phyloP scores from a whole-genome alignment of 805 yeast species.

The Pichia phayaonensis region DNA sequence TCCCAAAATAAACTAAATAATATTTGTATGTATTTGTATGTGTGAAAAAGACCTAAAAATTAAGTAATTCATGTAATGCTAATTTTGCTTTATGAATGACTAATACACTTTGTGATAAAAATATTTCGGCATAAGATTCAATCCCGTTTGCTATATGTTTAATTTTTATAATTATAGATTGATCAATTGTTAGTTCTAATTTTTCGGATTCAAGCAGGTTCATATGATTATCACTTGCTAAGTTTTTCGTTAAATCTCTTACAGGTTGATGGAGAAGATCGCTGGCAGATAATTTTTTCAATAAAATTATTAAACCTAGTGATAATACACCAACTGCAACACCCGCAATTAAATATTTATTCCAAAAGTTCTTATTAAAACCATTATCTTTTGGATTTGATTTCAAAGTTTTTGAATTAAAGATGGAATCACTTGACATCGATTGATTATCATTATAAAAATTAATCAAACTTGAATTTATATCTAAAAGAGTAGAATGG shows the following conservation, averaged over 20 bases:
- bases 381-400: neutral
- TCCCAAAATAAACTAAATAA: too few relatives aligned
- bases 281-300: conserved; percentile 15
- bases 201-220: neutral
- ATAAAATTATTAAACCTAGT: conserved; percentile 22
- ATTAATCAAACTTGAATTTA: conserved; percentile 21
- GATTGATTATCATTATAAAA: neutral
- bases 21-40: neutral
- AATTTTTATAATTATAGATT: conserved; percentile 1
- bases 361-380: neutral
- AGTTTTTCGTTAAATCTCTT: neutral
- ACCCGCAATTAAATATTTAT: conserved; percentile 13
- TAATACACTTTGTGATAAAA: conserved; percentile 2
- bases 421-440: neutral
- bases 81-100: conserved; percentile 12
- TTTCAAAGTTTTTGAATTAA: neutral
- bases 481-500: conserved; percentile 11
- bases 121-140: conserved; percentile 1
- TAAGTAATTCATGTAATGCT: conserved; percentile 7
- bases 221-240: neutral
- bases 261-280: neutral
- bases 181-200: neutral
- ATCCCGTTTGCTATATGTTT: conserved; percentile 3
- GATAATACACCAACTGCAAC: conserved; percentile 25
- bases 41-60: neutral